These are phyloP conservation scores for Neurospora terricola DNA, from an alignment of 495 filamentous ascomycete genomes.

Conservation along the genomic window DNA sequence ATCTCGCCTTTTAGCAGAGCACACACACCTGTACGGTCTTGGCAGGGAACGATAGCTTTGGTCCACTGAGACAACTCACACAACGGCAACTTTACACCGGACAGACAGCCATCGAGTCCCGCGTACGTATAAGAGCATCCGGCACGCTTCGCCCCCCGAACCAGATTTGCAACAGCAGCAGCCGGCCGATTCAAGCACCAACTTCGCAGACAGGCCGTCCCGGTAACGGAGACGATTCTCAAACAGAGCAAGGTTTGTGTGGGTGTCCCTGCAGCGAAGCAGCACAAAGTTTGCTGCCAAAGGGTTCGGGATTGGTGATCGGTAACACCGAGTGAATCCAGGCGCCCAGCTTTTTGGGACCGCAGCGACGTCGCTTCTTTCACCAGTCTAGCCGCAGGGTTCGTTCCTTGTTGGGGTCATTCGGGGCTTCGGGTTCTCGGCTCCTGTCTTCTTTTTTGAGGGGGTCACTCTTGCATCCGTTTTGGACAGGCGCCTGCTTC, in stretches of 20 bases:
- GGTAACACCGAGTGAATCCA: constrained; percentile 6
- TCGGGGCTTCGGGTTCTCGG: neutral
- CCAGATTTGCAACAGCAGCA: neutral
- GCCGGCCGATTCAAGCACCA: neutral
- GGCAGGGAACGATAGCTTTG: constrained; percentile 17
- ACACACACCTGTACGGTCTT: constrained; percentile 11
- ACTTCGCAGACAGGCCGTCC: neutral
- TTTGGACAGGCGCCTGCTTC: neutral
- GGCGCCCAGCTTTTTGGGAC: neutral
- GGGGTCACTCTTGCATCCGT: neutral
- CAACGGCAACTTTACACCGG: constrained; percentile 1
- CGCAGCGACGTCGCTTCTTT: neutral
- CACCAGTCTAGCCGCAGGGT: neutral
- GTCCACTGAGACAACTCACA: constrained; percentile 3
- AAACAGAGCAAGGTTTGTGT: neutral
- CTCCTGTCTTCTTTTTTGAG: neutral
- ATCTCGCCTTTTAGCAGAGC: constrained; percentile 16
- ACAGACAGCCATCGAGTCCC: neutral
- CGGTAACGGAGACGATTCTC: neutral
- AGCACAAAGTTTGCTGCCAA: constrained; percentile 9
- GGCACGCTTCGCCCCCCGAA: neutral
- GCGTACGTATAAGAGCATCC: constrained; percentile 1
- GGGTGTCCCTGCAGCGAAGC: constrained; percentile 7
- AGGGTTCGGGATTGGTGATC: constrained; percentile 3
- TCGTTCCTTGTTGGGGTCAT: neutral